Percentiles rank a stretch among this genome's conserved stretches.
These are phyloP conservation scores for Calonectria montana DNA, from an alignment of 2,329 filamentous ascomycete species.

Conservation along the genomic window DNA sequence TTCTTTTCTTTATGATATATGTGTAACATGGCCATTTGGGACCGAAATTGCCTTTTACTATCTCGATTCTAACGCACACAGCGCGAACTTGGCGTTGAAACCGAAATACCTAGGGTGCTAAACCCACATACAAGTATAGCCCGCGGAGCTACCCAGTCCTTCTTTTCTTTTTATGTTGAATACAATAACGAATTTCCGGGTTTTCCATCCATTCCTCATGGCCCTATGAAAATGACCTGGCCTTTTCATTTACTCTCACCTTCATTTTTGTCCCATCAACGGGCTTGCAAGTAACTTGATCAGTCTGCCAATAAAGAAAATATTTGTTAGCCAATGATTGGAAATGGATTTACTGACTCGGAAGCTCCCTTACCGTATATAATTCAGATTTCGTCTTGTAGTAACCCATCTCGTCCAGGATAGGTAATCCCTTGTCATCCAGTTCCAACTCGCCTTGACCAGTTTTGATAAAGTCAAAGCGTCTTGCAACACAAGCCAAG, in stretches of 20 bases:
- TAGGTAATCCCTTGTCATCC: background rate
- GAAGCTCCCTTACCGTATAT: background rate
- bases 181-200: background rate
- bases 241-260: background rate
- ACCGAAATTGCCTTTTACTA: no score
- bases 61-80: no score
- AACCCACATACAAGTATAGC: background rate
- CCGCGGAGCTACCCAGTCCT: background rate
- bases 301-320: background rate
- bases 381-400: background rate
- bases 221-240: background rate
- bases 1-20: no score
- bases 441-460: background rate
- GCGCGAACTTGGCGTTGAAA: background rate
- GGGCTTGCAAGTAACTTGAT: background rate
- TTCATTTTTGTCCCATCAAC: background rate
- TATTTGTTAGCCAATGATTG: background rate
- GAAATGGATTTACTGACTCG: background rate
- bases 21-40: no score
- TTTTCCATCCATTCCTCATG: background rate
- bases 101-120: background rate
- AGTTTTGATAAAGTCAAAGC: background rate
- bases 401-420: background rate
- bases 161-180: background rate
- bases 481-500: background rate